phyloP scores from a whole-genome alignment of 169 alveolate species.

The Plasmodium knowlesi region DNA sequence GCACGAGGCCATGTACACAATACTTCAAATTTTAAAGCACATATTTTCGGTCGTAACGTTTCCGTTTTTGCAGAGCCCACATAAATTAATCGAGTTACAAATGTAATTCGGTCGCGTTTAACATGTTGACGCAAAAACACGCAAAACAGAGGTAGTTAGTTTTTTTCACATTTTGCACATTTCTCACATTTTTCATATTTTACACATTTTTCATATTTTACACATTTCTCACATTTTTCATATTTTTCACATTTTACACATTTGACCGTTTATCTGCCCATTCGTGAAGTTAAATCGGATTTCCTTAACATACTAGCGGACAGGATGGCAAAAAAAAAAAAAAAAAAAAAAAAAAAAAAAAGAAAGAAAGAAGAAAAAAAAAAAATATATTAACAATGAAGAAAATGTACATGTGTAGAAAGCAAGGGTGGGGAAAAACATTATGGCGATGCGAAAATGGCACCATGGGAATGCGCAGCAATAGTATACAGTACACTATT shows the following conservation, averaged over 20 bases:
- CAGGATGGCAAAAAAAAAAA: not conserved
- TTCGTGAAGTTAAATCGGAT: not conserved
- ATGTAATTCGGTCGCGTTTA: not conserved
- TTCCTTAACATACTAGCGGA: not conserved
- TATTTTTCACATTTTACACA: not conserved
- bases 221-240: not conserved
- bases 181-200: not conserved
- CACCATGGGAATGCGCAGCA: not conserved
- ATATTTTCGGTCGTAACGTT: not conserved
- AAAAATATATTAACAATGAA: not conserved
- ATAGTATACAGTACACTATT: not conserved
- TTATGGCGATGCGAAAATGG: not conserved
- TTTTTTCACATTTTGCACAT: not conserved
- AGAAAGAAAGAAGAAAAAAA: not conserved
- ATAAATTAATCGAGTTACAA: not conserved
- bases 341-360: not conserved
- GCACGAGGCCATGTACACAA: not conserved
- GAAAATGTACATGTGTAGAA: not conserved
- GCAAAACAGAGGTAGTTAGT: not conserved
- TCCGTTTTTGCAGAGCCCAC: not conserved
- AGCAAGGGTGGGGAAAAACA: not conserved
- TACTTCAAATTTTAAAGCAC: not conserved
- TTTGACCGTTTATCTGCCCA: not conserved
- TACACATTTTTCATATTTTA: not conserved
- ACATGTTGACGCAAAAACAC: not conserved